These are phyloP conservation scores for Sarcodon sp. DNA, from an alignment of 768 basidiomycete species.

Conservation along the genomic window DNA sequence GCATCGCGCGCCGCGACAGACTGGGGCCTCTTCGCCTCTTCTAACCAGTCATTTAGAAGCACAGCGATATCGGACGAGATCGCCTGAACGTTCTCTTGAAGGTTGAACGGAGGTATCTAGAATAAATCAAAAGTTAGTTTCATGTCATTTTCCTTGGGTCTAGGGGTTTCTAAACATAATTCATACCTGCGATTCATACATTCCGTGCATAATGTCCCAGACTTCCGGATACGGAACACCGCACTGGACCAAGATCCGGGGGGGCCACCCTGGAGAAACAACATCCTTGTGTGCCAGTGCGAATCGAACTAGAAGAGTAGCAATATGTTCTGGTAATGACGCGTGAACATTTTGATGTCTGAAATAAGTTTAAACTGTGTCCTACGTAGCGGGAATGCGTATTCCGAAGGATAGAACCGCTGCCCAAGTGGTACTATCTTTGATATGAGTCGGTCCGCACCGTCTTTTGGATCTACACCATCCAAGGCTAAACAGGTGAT, in stretches of 20 bases:
- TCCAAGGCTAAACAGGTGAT: slow-evolving; percentile 29
- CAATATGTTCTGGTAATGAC: slow-evolving; percentile 47
- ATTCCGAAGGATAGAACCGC: slow-evolving; percentile 84
- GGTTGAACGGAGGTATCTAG: slow-evolving; percentile 76
- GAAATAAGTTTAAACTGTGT: slow-evolving; percentile 2
- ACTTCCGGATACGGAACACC: slow-evolving; percentile 71
- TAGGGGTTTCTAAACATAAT: too few species aligned
- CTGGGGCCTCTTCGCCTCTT: slow-evolving; percentile 63
- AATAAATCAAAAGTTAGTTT: slow-evolving; percentile 1
- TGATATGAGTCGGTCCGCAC: slow-evolving; percentile 51
- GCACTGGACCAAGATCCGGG: slow-evolving; percentile 67
- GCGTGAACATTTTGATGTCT: background rate
- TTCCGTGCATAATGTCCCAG: slow-evolving; percentile 81
- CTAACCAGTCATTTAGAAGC: slow-evolving; percentile 70
- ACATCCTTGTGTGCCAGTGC: slow-evolving; percentile 44
- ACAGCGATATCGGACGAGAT: slow-evolving; percentile 76
- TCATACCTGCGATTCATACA: slow-evolving; percentile 55
- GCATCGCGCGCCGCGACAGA: slow-evolving; percentile 48
- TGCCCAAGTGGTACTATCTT: slow-evolving; percentile 65
- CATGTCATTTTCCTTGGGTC: background rate
- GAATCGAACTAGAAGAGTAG: slow-evolving; percentile 66
- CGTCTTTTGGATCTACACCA: slow-evolving; percentile 36
- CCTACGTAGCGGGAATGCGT: slow-evolving; percentile 81
- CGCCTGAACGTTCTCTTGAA: slow-evolving; percentile 65
- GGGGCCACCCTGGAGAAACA: slow-evolving; percentile 71